Evolutionary conservation across 2,329 filamentous ascomycete genomes (phyloP), one percentile per base, ranked within the genome.

Genomic region (Botrytis deweyae): DNA sequence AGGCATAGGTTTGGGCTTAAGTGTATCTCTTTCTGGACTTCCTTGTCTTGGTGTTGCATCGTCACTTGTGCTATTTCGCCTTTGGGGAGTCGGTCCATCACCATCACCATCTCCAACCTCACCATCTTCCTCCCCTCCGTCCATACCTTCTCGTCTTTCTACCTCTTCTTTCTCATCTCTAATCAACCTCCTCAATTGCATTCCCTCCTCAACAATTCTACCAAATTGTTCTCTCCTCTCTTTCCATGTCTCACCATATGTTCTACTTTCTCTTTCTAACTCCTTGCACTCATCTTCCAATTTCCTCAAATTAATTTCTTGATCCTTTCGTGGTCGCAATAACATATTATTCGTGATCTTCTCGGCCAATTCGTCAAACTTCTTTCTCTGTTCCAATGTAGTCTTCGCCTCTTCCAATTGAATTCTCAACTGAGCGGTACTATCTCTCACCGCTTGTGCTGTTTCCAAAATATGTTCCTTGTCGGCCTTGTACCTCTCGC

Each of bases 151-250:
- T 72, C 94, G 88, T 61, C 93, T 87, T 83, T 97, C 94, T 0
- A 96, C 93, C 83, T 97, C 94, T 82, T 97, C 95, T 84, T 97
- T 97, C 86, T 98, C 95, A 80, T 97, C 95, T 75, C 94, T 90
- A 80, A 98, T 97, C 81, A 97, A 87, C 67, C 93, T 88, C 74
- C 95, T 87, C 82, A 98, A 87, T 76, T 93, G 87, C 88, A 93
- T 92, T n/a, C 94, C 94, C 84, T 98, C 95, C 74, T 95, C 93
- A 81, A 97, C 93, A 79, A 98, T 95, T 73, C 90, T 88, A 74
- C 91, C 93, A 82, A 98, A 97, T 83, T 97, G 94, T 78, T 94
- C 92, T 76, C 92, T 87, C 58, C 95, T 88, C 83, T 97, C 94
- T 61, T 88, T 86, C 95, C 95, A 98, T 0, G 93, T 96, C 76